Conservation (phyloP, 805 yeast species). For the Alloascoidea africana region DNA sequence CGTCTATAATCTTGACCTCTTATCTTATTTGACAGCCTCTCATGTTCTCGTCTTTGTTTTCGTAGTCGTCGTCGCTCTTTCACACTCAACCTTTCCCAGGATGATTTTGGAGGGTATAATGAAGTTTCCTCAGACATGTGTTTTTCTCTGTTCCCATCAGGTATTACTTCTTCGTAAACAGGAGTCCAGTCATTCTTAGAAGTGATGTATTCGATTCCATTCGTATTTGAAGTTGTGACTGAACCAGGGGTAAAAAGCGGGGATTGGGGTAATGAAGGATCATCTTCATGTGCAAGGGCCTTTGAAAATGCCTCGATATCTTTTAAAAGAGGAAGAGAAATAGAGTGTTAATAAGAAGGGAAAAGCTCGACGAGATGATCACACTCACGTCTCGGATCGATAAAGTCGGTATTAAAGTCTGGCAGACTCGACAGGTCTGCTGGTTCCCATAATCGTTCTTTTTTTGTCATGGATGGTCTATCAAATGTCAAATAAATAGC, state of each 20-base stretch:
- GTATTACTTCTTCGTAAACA: conserved; percentile 14
- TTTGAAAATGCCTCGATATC: conserved; percentile 22
- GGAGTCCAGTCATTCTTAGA: conserved; percentile 35
- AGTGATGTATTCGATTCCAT: conserved; percentile 19
- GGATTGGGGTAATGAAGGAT: conserved; percentile 5
- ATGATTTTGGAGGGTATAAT: conserved; percentile 14
- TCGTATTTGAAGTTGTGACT: conserved; percentile 6
- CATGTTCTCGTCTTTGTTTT: conserved; percentile 6
- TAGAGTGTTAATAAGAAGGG: no score
- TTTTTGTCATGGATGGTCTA: no score
- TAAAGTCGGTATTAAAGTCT: no score
- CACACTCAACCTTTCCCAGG: conserved; percentile 3
- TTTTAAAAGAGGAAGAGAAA: no score
- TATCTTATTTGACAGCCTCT: conserved; percentile 1
- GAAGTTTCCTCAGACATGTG: conserved; percentile 11
- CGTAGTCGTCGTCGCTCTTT: conserved; percentile 5
- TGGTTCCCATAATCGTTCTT: no score
- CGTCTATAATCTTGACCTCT: conserved; percentile 3
- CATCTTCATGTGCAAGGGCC: conserved; percentile 21
- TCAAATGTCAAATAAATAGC: no score
- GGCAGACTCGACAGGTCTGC: no score
- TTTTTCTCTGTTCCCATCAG: conserved; percentile 8
- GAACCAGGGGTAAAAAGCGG: not conserved
- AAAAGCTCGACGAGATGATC: no score
- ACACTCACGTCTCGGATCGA: no score